A percentile compares a stretch with the other conserved stretches of the same genome.
Evolutionary conservation across 2,329 filamentous ascomycete genomes (phyloP).

Genomic region (Fusarium buharicum): DNA sequence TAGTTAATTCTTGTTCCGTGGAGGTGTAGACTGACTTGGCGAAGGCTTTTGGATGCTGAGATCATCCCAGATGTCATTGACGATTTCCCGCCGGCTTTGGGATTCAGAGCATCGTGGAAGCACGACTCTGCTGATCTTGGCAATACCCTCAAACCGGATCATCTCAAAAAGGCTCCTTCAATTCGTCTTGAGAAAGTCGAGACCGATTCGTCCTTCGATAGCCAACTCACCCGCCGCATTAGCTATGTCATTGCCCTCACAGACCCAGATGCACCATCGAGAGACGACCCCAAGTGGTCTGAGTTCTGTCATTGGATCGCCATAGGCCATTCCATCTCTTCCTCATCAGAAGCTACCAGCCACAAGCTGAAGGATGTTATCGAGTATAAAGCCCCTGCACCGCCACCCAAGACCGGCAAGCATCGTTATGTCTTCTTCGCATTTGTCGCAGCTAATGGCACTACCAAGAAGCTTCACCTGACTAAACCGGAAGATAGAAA

Average conservation of each 20-base stretch:
- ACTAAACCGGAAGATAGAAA: slow-evolving; percentile 27
- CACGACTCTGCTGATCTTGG: slow-evolving; percentile 26
- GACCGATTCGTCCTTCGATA: neutral
- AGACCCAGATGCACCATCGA: slow-evolving; percentile 37
- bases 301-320: slow-evolving; percentile 43
- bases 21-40: accelerated
- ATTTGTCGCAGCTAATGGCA: slow-evolving; percentile 34
- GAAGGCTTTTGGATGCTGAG: slow-evolving; percentile 19
- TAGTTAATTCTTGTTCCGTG: accelerated
- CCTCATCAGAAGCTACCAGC: neutral
- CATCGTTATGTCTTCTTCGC: slow-evolving; percentile 41
- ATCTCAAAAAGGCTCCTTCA: slow-evolving; percentile 5
- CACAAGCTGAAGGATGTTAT: slow-evolving; percentile 21
- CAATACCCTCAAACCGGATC: slow-evolving; percentile 21
- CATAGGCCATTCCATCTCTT: neutral
- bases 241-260: slow-evolving; percentile 31
- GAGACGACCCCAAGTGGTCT: slow-evolving; percentile 38
- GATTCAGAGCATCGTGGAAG: slow-evolving; percentile 29
- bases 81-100: slow-evolving; percentile 31
- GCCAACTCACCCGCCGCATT: neutral
- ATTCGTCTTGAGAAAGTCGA: slow-evolving; percentile 3
- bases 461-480: slow-evolving; percentile 26
- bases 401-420: slow-evolving; percentile 34
- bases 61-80: slow-evolving; percentile 38
- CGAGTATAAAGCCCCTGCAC: slow-evolving; percentile 33